Base-by-base conservation (phyloP, 2,329 filamentous ascomycete genomes). In the Neonectria neomacrospora region DNA sequence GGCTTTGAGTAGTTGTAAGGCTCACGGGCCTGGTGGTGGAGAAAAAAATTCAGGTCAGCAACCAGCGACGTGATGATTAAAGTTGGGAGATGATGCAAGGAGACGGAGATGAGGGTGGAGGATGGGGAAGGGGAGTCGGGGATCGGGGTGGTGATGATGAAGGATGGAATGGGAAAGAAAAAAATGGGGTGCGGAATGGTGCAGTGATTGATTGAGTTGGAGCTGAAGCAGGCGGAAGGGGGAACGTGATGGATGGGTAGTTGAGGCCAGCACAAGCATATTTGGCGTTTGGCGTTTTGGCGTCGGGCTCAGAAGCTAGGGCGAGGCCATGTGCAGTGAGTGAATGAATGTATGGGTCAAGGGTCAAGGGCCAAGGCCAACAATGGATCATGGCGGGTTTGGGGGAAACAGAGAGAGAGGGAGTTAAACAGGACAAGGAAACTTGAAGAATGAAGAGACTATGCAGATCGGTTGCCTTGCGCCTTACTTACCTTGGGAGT, bases 401-500 rank as follows among this genome's bases (percentile, higher is more conserved):
- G 11, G n/a, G 47, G 14, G 26, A 12, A 6, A 10, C n/a, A 60
- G 52, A 61, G 61, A 66, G 67, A 26, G 22, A 23, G n/a, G 20
- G 67, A 71, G 64, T 67, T 64, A 66, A 71, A 69, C 56, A 71
- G 60, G 39, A 54, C 18, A 20, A 37, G 14, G 11, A n/a, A 11
- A 45, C 48, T 45, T 18, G 30, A 22, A 26, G 30, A 54, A 14
- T 39, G 69, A 37, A 66, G 67, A 65, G 67, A 73, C 23, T 71
- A 68, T 26, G 22, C 20, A 12, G 71, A 75, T 68, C 71, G 69
- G 75, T 71, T 70, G 67, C 68, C 3, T 20, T n/a, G 16, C 65
- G 68, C 80, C 62, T 37, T 78, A 78, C 82, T 79, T 79, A 84
- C 82, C 82, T 85, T 84, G 74, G 81, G 79, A 67, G 81, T 79